Evolutionary conservation across 2,329 filamentous ascomycete genomes (phyloP).

Genomic region (Sarocladium brachiariae): DNA sequence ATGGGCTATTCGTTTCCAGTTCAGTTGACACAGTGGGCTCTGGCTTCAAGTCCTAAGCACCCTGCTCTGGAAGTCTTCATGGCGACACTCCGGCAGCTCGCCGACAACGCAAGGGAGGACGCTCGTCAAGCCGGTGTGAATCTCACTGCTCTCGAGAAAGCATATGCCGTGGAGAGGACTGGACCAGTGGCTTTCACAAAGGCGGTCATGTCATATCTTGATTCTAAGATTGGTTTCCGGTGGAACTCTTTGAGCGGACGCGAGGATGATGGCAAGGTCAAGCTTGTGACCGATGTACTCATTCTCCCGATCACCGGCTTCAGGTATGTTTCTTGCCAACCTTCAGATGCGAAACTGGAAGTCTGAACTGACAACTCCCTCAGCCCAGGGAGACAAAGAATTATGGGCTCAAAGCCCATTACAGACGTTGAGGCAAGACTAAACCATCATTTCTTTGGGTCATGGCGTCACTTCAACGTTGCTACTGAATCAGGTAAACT

Average conservation of each 20-base stretch:
- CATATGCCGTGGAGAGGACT: slow-evolving; percentile 12
- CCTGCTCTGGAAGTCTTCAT: slow-evolving; percentile 16
- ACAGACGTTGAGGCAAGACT: slow-evolving; percentile 16
- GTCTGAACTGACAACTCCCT: slow-evolving; percentile 11
- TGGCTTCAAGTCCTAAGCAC: slow-evolving; percentile 18
- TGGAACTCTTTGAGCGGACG: slow-evolving; percentile 18
- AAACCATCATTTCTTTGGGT: slow-evolving; percentile 17
- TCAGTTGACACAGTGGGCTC: slow-evolving; percentile 20
- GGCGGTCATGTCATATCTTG: slow-evolving; percentile 16
- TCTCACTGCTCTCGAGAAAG: slow-evolving; percentile 11
- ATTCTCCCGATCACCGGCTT: slow-evolving; percentile 19
- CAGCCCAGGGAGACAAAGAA: slow-evolving; percentile 17
- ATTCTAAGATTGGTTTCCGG: slow-evolving; percentile 14
- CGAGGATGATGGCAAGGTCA: slow-evolving; percentile 16
- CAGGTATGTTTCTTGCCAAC: slow-evolving; percentile 13
- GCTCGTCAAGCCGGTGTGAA: slow-evolving; percentile 13
- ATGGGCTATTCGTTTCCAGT: slow-evolving; percentile 21
- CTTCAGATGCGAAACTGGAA: neutral
- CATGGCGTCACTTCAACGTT: slow-evolving; percentile 16
- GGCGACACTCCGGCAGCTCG: slow-evolving; percentile 12
- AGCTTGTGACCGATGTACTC: slow-evolving; percentile 17
- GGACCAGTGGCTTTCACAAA: slow-evolving; percentile 19
- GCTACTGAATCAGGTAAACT: slow-evolving; percentile 19
- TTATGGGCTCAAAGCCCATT: slow-evolving; percentile 19
- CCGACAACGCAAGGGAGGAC: slow-evolving; percentile 9